Evolutionary conservation across 176 grass and related monocot species (phyloP).

Genomic region (Eleusine coracana): DNA sequence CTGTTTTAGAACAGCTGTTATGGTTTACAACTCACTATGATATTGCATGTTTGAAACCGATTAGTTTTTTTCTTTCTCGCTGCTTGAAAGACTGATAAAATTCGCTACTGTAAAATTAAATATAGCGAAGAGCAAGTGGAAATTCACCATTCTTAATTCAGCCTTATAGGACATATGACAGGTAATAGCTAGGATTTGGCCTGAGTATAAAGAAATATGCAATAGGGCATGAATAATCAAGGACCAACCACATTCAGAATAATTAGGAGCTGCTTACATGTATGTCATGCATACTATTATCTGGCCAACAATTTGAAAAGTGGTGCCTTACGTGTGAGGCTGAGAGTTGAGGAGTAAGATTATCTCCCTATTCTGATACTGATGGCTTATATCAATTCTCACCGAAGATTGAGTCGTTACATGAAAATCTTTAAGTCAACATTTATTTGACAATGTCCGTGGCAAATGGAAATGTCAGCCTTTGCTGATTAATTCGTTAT

Average conservation of each 20-base stretch:
- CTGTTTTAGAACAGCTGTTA: background rate
- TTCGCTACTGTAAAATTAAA: background rate
- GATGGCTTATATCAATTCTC: background rate
- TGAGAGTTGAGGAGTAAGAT: background rate
- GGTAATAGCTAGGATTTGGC: background rate
- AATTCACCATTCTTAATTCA: background rate
- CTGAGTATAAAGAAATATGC: background rate
- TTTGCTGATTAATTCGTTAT: background rate
- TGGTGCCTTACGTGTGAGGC: background rate
- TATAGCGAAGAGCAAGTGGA: background rate
- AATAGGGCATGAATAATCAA: constrained; percentile 6
- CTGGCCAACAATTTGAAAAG: constrained; percentile 8
- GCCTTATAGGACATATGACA: background rate
- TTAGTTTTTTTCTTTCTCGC: too few relatives aligned
- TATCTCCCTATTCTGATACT: background rate
- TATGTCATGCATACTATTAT: background rate
- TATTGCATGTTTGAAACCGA: background rate
- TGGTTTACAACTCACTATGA: background rate
- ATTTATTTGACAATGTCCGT: background rate
- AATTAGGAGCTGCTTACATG: constrained; percentile 18
- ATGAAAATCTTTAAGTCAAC: background rate
- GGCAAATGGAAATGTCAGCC: background rate
- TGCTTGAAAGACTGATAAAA: background rate
- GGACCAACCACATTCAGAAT: background rate
- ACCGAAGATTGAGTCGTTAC: background rate